Percentiles rank a stretch among this genome's conserved stretches.
These are phyloP conservation scores for Psilocybe tampanensis DNA, from an alignment of 768 basidiomycete species.

Conservation along the genomic window DNA sequence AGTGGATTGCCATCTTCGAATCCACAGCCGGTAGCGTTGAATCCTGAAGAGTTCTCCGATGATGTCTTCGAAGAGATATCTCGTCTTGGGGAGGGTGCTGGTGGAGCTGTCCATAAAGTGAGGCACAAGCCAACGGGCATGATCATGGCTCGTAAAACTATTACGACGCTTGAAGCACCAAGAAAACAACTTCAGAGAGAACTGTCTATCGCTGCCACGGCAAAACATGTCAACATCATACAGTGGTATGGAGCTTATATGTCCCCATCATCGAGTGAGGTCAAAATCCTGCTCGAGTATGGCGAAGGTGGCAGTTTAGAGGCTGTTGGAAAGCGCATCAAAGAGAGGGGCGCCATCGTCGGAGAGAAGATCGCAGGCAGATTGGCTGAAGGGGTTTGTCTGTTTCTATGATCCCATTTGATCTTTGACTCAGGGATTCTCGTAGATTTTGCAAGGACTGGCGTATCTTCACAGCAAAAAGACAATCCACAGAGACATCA, in stretches of 20 bases:
- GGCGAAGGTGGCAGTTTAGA: constrained; percentile 91
- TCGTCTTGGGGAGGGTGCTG: constrained; percentile 92
- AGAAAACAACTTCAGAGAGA: constrained; percentile 92
- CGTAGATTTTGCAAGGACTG: constrained; percentile 86
- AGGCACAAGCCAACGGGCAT: constrained; percentile 76
- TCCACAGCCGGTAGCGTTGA: constrained; percentile 17
- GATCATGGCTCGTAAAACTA: constrained; percentile 94
- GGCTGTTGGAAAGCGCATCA: constrained; percentile 82
- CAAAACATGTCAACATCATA: constrained; percentile 85
- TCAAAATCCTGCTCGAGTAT: constrained; percentile 94
- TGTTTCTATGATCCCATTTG: constrained; percentile 2
- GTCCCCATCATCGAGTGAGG: constrained; percentile 84
- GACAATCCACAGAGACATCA: constrained; percentile 96
- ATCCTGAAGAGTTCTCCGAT: constrained; percentile 59
- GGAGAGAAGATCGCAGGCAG: constrained; percentile 90
- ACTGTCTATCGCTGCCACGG: constrained; percentile 85
- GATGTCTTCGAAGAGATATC: constrained; percentile 72
- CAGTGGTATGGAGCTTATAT: constrained; percentile 92
- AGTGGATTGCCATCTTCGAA: constrained; percentile 21
- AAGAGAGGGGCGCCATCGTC: constrained; percentile 74
- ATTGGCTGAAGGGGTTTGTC: constrained; percentile 86
- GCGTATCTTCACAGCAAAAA: constrained; percentile 88
- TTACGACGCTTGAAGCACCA: constrained; percentile 88
- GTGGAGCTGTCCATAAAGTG: constrained; percentile 95
- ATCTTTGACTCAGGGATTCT: constrained; percentile 10